Evolutionary conservation across 805 yeast species (phyloP).

Genomic region (Clavispora asparagi): DNA sequence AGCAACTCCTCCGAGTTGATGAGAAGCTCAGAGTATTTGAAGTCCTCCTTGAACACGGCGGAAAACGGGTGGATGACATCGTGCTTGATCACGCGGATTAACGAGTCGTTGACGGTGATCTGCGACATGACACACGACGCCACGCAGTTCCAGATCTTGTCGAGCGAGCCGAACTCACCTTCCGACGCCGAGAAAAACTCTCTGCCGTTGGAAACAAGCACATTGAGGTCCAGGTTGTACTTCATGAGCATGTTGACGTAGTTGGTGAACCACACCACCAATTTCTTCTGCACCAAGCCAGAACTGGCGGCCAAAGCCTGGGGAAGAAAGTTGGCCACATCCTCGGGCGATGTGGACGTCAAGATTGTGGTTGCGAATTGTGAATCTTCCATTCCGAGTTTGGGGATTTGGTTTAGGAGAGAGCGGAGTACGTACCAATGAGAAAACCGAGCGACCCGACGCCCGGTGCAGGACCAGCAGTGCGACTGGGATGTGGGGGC

Average conservation of each 20-base stretch:
- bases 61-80: constrained; percentile 55
- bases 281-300: constrained; percentile 23
- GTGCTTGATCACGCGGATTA: constrained; percentile 41
- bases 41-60: constrained; percentile 48
- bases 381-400: constrained; percentile 10
- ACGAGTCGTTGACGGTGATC: constrained; percentile 44
- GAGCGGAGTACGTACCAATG: constrained; percentile 1
- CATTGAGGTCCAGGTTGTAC: constrained; percentile 19
- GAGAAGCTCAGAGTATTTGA: constrained; percentile 51
- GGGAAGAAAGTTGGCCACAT: constrained; percentile 36
- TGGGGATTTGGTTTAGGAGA: not conserved
- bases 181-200: constrained; percentile 14
- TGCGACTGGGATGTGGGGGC: no score
- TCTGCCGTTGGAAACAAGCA: constrained; percentile 18
- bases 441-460: not conserved
- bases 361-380: constrained; percentile 31
- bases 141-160: constrained; percentile 43
- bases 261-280: constrained; percentile 31
- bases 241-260: constrained; percentile 16
- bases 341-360: constrained; percentile 38
- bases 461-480: not conserved
- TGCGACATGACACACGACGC: constrained; percentile 46
- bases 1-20: constrained; percentile 40
- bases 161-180: constrained; percentile 35
- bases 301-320: constrained; percentile 27